These are phyloP conservation scores for Patellaria atrata DNA, from an alignment of 495 filamentous ascomycete species.

Conservation along the genomic window DNA sequence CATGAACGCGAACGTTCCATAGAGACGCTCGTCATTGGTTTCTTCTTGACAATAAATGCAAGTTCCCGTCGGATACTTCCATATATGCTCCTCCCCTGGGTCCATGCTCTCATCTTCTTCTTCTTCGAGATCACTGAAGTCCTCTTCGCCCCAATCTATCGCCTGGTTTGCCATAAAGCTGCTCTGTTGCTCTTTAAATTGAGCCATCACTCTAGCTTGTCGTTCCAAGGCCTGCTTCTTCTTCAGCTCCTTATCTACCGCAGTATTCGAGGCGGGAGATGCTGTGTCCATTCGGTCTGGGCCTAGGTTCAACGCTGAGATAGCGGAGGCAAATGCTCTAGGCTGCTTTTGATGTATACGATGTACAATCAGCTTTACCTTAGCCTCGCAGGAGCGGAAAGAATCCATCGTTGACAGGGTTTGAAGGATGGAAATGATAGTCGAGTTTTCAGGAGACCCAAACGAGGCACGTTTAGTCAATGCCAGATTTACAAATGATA, in stretches of 20 bases:
- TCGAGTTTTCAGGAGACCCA: conserved; percentile 9
- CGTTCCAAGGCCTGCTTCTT: conserved; percentile 79
- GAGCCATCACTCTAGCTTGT: conserved; percentile 86
- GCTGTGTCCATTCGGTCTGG: conserved; percentile 42
- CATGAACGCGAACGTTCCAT: conserved; percentile 82
- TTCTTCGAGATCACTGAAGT: conserved; percentile 53
- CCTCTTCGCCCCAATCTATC: conserved; percentile 69
- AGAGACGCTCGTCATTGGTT: conserved; percentile 74
- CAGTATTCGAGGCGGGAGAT: conserved; percentile 39
- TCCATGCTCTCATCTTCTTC: conserved; percentile 53
- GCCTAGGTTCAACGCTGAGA: conserved; percentile 34
- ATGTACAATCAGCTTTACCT: conserved; percentile 72
- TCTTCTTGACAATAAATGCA: conserved; percentile 97
- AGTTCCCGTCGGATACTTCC: conserved; percentile 88
- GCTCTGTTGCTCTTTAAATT: conserved; percentile 94
- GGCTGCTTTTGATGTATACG: conserved; percentile 74
- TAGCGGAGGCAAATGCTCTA: conserved; percentile 43
- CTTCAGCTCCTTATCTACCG: conserved; percentile 65
- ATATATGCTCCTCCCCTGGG: conserved; percentile 59
- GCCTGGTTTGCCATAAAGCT: conserved; percentile 79
- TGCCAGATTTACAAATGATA: conserved; percentile 57
- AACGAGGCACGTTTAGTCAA: conserved; percentile 40
- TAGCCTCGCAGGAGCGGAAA: conserved; percentile 68
- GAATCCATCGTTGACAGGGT: conserved; percentile 57
- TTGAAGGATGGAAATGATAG: conserved; percentile 25